These are phyloP conservation scores for Trypanosoma melophagium DNA, from an alignment of 208 protist species.

Conservation along the genomic window DNA sequence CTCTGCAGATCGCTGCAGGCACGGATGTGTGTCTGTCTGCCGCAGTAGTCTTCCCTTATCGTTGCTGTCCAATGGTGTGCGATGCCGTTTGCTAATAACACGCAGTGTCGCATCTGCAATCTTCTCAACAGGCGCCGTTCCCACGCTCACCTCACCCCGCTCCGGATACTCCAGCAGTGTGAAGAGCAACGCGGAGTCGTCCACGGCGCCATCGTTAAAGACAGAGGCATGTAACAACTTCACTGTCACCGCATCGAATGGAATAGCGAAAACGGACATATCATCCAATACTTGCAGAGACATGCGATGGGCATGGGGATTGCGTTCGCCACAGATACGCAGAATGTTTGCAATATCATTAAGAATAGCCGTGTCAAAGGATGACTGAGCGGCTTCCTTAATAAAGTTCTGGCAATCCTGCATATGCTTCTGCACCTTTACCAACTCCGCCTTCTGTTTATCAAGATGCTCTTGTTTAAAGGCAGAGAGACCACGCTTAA, in stretches of 20 bases:
- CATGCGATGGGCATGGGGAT: conserved; percentile 69
- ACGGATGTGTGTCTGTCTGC: conserved; percentile 73
- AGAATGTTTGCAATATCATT: conserved; percentile 90
- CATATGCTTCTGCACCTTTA: conserved; percentile 67
- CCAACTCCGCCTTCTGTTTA: conserved; percentile 69
- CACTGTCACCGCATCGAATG: conserved; percentile 69
- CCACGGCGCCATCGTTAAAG: conserved; percentile 84
- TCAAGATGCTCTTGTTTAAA: conserved; percentile 90
- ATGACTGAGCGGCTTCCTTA: conserved; percentile 41
- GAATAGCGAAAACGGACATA: conserved; percentile 82
- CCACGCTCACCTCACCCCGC: conserved; percentile 81
- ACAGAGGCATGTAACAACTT: conserved; percentile 64
- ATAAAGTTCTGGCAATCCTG: conserved; percentile 69
- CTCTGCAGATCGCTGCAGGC: conserved; percentile 82
- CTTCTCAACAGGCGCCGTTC: conserved; percentile 45
- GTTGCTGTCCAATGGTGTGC: conserved; percentile 83
- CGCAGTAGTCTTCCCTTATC: conserved; percentile 70
- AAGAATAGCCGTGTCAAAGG: conserved; percentile 72
- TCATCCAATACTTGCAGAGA: conserved; percentile 80
- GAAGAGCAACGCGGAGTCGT: conserved; percentile 87
- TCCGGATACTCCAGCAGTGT: conserved; percentile 88
- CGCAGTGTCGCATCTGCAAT: conserved; percentile 64
- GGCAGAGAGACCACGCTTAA: conserved; percentile 83
- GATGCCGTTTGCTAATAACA: conserved; percentile 82
- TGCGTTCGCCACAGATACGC: conserved; percentile 77